Evolutionary conservation across 768 basidiomycete genomes (phyloP).

Genomic region (Saitozyma sp.): DNA sequence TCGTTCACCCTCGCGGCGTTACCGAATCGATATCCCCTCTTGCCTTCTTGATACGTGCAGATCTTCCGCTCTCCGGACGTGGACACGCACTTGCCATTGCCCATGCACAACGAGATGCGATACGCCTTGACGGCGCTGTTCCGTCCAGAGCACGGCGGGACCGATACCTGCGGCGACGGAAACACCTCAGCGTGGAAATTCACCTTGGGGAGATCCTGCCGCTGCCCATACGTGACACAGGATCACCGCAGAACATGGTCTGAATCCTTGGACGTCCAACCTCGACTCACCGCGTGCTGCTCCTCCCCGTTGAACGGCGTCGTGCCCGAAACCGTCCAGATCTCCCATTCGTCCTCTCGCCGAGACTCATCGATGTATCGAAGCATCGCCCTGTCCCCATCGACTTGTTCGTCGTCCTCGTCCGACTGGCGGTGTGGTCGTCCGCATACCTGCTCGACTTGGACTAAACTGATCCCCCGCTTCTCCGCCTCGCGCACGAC

Average conservation of each 20-base stretch:
- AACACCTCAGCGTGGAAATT: too few species aligned
- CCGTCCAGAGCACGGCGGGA: conserved; percentile 23
- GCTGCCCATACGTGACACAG: too few species aligned
- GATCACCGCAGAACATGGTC: too few species aligned
- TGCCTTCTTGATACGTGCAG: conserved; percentile 30
- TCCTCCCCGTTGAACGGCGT: conserved; percentile 18
- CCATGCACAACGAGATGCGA: conserved; percentile 28
- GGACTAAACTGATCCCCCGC: conserved; percentile 18
- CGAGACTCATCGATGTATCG: conserved; percentile 4
- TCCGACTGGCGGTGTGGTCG: conserved; percentile 1
- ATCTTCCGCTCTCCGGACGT: conserved; percentile 26
- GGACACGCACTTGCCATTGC: conserved; percentile 27
- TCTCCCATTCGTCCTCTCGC: conserved; percentile 18
- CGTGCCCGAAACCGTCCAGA: conserved; percentile 16
- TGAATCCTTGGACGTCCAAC: not conserved
- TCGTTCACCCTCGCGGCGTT: conserved; percentile 31
- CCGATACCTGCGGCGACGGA: conserved; percentile 13
- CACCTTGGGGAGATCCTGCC: too few species aligned
- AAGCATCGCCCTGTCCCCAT: conserved; percentile 6
- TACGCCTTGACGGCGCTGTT: conserved; percentile 32
- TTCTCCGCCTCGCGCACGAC: conserved; percentile 17
- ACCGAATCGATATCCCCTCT: conserved; percentile 31
- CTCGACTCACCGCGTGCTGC: conserved; percentile 15
- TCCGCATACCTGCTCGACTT: conserved; percentile 33
- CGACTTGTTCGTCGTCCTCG: conserved; percentile 19